Base-by-base conservation (phyloP, 192 early-diverging fungal genomes). In the Umbelopsis ramanniana region DNA sequence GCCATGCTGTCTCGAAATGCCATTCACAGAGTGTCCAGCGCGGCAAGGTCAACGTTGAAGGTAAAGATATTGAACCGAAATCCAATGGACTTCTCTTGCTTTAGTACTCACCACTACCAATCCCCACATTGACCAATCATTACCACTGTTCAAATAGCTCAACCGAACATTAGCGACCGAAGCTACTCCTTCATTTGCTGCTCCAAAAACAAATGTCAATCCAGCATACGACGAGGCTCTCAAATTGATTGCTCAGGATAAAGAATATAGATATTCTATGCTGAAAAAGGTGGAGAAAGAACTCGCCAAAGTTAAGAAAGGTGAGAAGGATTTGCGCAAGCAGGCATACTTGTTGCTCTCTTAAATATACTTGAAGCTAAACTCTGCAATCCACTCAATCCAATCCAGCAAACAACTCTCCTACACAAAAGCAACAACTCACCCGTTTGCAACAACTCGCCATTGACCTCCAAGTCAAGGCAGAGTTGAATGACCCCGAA, bases 211-310 rank as follows among this genome's bases (percentile, higher is more conserved):
- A 21, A 86, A 86, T 38, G 85, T 89, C 48, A 90, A 91, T 70
- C 83, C 83, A 11, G 90, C 91, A 26, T 93, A 89, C 77, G 92
- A 92, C 52, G 89, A 92, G 71, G 92, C 92, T 11, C 70, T 93
- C n/a, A 88, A 89, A 73, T 74, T 91, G 40, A 90, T 93, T 48
- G 76, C 83, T 46, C 70, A 82, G 11, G 89, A 92, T 75, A 87
- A 86, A 75, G 52, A 72, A 15, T 82, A 84, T 43, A 79, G 86
- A 53, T 66, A 85, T n/a, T 54, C 72, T 14, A 70, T 84, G 66
- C 68, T 87, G 22, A 73, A 81, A 53, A 50, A 55, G 14, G 66
- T 89, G 8, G 76, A 84, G 53, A 74, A 66, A 22, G 74, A 79
- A 53, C 66, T 87, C 29, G 76, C 67, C 14, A 67, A 74, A 40